Conservation (phyloP, 495 filamentous ascomycete genomes). For the Platismatia glauca region DNA sequence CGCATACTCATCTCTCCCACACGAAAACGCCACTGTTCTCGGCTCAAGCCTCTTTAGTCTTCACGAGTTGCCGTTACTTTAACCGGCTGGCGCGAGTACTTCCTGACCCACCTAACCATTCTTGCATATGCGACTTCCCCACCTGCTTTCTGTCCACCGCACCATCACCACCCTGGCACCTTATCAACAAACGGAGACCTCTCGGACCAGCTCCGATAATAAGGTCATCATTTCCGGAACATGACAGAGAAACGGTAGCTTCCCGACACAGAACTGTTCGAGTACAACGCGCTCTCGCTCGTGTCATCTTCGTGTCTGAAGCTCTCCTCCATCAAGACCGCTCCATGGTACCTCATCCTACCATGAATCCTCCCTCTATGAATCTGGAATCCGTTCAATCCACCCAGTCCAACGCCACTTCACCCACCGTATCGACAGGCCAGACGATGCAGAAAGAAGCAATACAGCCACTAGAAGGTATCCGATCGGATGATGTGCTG, state of each 20-base stretch:
- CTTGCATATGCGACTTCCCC: conserved; percentile 6
- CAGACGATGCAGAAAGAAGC: conserved; percentile 21
- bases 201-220: background rate
- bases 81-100: conserved; percentile 1
- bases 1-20: background rate
- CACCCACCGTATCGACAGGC: background rate
- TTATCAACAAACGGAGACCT: conserved; percentile 8
- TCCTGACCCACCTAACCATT: background rate
- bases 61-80: background rate
- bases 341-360: conserved; percentile 1
- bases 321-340: background rate
- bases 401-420: background rate
- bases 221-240: background rate
- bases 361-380: conserved; percentile 7
- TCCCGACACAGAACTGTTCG: background rate
- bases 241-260: background rate
- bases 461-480: conserved; percentile 12
- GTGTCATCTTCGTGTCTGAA: conserved; percentile 20
- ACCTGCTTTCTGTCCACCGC: background rate
- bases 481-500: conserved; percentile 33
- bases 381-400: background rate
- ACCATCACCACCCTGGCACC: background rate
- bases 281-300: conserved; percentile 15
- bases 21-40: conserved; percentile 1
- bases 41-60: conserved; percentile 4